Evolutionary conservation across 768 basidiomycete genomes (phyloP).

Genomic region (Suillus variegatus): DNA sequence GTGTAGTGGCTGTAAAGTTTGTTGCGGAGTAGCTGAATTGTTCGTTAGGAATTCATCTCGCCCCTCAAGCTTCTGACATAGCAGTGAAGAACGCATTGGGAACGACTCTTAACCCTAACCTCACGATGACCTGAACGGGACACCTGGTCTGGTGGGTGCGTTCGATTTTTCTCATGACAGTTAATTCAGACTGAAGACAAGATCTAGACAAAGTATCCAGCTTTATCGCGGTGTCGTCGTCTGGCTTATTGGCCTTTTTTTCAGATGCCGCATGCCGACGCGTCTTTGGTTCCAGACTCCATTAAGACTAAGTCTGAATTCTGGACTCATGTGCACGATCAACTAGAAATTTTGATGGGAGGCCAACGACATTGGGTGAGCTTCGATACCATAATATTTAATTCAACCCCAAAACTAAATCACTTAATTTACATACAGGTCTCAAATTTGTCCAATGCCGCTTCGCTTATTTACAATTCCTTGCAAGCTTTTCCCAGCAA

Average conservation of each 20-base stretch:
- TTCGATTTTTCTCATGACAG: conserved; percentile 3
- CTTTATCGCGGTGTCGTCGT: neutral
- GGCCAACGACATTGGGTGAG: conserved; percentile 80
- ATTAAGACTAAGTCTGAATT: conserved; percentile 76
- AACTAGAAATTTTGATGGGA: conserved; percentile 62
- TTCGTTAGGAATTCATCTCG: neutral
- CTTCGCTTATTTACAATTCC: conserved; percentile 78
- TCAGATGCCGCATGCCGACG: conserved; percentile 82
- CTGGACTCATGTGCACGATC: conserved; percentile 73
- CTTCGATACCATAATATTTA: conserved; percentile 9
- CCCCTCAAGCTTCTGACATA: neutral
- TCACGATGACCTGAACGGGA: neutral
- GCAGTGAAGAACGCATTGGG: neutral
- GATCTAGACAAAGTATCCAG: neutral
- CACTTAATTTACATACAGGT: conserved; percentile 47
- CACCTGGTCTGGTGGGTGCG: neutral
- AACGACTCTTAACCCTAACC: conserved; percentile 4
- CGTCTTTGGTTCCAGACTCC: conserved; percentile 66
- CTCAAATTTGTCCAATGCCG: conserved; percentile 84
- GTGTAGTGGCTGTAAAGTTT: neutral
- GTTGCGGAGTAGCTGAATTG: neutral
- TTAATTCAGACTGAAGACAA: neutral
- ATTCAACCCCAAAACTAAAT: neutral
- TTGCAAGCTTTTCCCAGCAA: conserved; percentile 64
- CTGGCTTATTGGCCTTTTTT: neutral